These are phyloP conservation scores for Plasmodium inui DNA, from an alignment of 169 alveolate genomes.

Conservation along the genomic window DNA sequence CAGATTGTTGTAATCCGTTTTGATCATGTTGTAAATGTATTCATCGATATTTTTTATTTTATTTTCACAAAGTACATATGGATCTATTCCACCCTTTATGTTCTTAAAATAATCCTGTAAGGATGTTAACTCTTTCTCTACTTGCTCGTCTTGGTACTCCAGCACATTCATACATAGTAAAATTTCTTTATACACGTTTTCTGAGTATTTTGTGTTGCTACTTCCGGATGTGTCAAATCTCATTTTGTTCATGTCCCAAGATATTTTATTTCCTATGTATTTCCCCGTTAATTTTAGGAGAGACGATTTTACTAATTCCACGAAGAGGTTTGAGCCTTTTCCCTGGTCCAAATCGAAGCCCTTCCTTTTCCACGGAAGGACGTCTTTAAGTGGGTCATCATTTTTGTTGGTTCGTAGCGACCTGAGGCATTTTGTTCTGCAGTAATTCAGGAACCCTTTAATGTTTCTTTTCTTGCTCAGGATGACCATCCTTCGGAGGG, in stretches of 20 bases:
- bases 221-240: neutral
- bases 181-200: slow-evolving; percentile 22
- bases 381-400: slow-evolving; percentile 4
- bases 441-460: slow-evolving; percentile 20
- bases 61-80: slow-evolving; percentile 54
- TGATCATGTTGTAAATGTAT: slow-evolving; percentile 59
- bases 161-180: slow-evolving; percentile 58
- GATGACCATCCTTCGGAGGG: neutral
- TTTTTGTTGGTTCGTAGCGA: slow-evolving; percentile 23
- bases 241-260: neutral
- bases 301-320: slow-evolving; percentile 8
- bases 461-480: slow-evolving; percentile 27
- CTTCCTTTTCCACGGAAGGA: neutral
- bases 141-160: slow-evolving; percentile 33
- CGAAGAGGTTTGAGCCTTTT: neutral
- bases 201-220: neutral
- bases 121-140: slow-evolving; percentile 29
- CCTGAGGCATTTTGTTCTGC: slow-evolving; percentile 32
- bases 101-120: slow-evolving; percentile 35
- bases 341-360: neutral
- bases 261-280: slow-evolving; percentile 1
- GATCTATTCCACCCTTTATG: slow-evolving; percentile 38
- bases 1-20: slow-evolving; percentile 65
- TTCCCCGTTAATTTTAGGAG: slow-evolving; percentile 18
- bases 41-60: slow-evolving; percentile 68